A percentile compares a stretch with the other conserved stretches of the same genome.
Evolutionary conservation across 1,139 yeast species (phyloP).

Genomic region (Pichia sp.): DNA sequence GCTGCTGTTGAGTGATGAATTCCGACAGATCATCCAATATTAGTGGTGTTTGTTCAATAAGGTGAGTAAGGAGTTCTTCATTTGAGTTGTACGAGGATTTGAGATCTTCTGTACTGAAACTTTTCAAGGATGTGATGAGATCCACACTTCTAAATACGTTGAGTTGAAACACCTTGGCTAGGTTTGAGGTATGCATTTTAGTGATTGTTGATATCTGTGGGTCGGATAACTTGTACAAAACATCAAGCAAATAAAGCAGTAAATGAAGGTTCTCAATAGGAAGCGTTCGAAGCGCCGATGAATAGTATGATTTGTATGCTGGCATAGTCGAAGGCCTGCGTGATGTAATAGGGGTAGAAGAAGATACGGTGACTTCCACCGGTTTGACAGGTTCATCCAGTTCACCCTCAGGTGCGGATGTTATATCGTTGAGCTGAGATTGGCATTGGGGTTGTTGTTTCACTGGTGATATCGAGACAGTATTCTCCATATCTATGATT

Average conservation of each 20-base stretch:
- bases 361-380: neutral
- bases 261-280: conserved; percentile 26
- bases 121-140: conserved; percentile 10
- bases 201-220: conserved; percentile 21
- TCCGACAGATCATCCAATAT: conserved; percentile 7
- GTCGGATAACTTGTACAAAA: conserved; percentile 20
- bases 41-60: conserved; percentile 5
- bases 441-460: neutral
- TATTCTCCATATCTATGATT: conserved; percentile 7
- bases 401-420: neutral
- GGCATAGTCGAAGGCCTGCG: too few species aligned
- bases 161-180: conserved; percentile 29
- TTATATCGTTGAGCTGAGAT: too few species aligned
- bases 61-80: conserved; percentile 7
- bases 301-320: neutral
- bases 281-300: conserved; percentile 6
- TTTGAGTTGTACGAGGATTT: conserved; percentile 9
- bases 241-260: conserved; percentile 22
- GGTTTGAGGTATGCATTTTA: conserved; percentile 26
- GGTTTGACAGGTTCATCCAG: neutral
- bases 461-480: conserved; percentile 2
- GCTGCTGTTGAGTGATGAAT: conserved; percentile 2
- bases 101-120: conserved; percentile 13
- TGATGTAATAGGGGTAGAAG: too few species aligned
- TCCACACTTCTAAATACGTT: conserved; percentile 27